phyloP scores from a whole-genome alignment of 2,329 filamentous ascomycete species.

The Escovopsis sp. region DNA sequence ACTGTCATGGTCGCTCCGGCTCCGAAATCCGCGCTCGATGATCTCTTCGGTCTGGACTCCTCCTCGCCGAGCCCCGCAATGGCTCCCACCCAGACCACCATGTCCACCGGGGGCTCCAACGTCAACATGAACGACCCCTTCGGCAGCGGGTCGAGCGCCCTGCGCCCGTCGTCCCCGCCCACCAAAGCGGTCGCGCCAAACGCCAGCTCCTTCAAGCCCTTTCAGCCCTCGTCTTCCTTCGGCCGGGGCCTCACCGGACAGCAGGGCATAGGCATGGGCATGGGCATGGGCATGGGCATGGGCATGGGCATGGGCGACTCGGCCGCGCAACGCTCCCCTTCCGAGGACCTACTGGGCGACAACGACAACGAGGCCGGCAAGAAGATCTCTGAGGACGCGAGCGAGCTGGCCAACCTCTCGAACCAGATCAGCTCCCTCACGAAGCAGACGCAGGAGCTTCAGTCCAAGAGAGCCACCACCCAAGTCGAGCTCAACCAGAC shows the following conservation, averaged over 20 bases:
- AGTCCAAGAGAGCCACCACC: slow-evolving; percentile 61
- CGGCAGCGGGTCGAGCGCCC: slow-evolving; percentile 29
- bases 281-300: too few relatives aligned
- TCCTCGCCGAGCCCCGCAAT: slow-evolving; percentile 31
- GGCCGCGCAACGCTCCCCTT: slow-evolving; percentile 28
- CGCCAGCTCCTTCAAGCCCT: slow-evolving; percentile 61
- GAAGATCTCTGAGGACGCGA: slow-evolving; percentile 75
- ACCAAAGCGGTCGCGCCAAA: slow-evolving; percentile 30
- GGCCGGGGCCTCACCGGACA: slow-evolving; percentile 69
- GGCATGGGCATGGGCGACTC: slow-evolving; percentile 50
- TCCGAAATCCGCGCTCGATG: slow-evolving; percentile 74
- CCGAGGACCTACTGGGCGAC: slow-evolving; percentile 83
- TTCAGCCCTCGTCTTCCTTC: slow-evolving; percentile 83
- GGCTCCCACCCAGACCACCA: slow-evolving; percentile 41
- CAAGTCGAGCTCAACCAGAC: slow-evolving; percentile 74
- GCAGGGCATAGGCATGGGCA: too few relatives aligned
- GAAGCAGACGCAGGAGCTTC: slow-evolving; percentile 87
- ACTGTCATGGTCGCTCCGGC: slow-evolving; percentile 19
- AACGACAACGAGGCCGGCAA: slow-evolving; percentile 78
- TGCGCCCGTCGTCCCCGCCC: slow-evolving; percentile 36
- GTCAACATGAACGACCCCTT: slow-evolving; percentile 48
- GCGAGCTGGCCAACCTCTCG: slow-evolving; percentile 86
- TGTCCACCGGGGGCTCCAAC: slow-evolving; percentile 61
- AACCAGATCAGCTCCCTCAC: slow-evolving; percentile 86
- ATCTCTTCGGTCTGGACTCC: slow-evolving; percentile 83